Evolutionary conservation across 345 rosid species (phyloP).

Genomic region (Toxicodendron radicans): DNA sequence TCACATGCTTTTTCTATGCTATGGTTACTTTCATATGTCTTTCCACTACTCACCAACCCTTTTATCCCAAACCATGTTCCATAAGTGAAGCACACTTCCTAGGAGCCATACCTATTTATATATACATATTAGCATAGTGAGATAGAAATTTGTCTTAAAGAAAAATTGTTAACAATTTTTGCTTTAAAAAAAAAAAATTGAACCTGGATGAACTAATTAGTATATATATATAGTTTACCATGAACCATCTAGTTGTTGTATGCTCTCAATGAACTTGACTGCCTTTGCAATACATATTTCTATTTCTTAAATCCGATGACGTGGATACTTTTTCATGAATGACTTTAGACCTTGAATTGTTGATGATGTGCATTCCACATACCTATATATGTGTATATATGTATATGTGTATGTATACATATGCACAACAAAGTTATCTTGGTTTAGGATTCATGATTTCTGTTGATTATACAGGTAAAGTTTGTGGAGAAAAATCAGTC

Average conservation of each 20-base stretch:
- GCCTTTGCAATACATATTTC: slow-evolving; percentile 45
- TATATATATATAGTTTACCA: background rate
- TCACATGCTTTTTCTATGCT: slow-evolving; percentile 51
- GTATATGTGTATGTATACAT: too few species aligned
- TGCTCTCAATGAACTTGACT: slow-evolving; percentile 41
- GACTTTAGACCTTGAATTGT: slow-evolving; percentile 58
- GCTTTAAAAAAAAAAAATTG: too few species aligned
- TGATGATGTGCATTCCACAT: slow-evolving; percentile 81
- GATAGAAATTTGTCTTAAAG: too few species aligned
- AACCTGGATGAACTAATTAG: too few species aligned
- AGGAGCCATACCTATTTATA: slow-evolving; percentile 60
- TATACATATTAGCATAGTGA: too few species aligned
- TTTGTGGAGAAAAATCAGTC: background rate
- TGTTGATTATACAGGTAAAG: background rate
- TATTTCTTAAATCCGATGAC: slow-evolving; percentile 41
- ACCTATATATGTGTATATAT: slow-evolving; percentile 36
- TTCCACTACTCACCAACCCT: too few species aligned
- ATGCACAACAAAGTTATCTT: too few species aligned
- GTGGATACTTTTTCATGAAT: slow-evolving; percentile 36
- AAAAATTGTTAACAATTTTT: too few species aligned
- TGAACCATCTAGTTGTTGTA: slow-evolving; percentile 47
- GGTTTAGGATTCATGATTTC: background rate
- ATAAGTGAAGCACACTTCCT: slow-evolving; percentile 84
- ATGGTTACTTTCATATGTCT: slow-evolving; percentile 30
- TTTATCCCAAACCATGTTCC: too few species aligned